Evolutionary conservation across 108 stramenopile species (phyloP).

Genomic region (Skeletonema costatum): DNA sequence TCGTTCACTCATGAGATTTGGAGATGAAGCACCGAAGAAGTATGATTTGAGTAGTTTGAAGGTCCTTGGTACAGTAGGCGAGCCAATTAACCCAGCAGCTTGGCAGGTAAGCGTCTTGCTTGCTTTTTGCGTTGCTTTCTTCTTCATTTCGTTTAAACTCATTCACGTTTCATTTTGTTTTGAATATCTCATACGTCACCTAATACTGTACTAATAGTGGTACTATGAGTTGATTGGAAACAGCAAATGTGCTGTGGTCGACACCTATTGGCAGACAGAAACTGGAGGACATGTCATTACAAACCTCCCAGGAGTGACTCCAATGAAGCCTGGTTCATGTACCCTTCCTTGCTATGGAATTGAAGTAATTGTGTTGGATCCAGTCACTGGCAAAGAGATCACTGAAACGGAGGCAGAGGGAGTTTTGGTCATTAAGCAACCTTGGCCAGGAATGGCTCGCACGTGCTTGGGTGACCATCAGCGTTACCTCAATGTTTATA

Average conservation of each 20-base stretch:
- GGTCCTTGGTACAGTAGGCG: slow-evolving; percentile 95
- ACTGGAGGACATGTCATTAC: slow-evolving; percentile 97
- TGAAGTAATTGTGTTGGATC: slow-evolving; percentile 91
- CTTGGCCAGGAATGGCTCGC: slow-evolving; percentile 97
- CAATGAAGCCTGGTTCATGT: slow-evolving; percentile 96
- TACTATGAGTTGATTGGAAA: slow-evolving; percentile 94
- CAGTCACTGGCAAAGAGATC: slow-evolving; percentile 71
- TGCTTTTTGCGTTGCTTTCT: too few species aligned
- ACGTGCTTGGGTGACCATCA: slow-evolving; percentile 95
- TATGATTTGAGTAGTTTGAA: slow-evolving; percentile 90
- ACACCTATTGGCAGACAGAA: slow-evolving; percentile 99
- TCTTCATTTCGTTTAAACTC: too few species aligned
- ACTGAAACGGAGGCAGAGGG: slow-evolving; percentile 73
- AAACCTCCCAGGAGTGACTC: slow-evolving; percentile 93
- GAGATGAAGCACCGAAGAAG: slow-evolving; percentile 73
- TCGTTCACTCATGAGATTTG: slow-evolving; percentile 95
- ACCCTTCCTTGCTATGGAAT: slow-evolving; percentile 95
- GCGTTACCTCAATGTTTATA: slow-evolving; percentile 92
- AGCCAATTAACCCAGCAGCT: slow-evolving; percentile 99
- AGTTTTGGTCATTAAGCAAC: slow-evolving; percentile 90
- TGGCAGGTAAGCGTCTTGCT: slow-evolving; percentile 49
- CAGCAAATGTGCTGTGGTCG: slow-evolving; percentile 87
- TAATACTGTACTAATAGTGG: slow-evolving; percentile 61
- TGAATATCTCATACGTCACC: too few species aligned
- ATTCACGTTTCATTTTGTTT: too few species aligned